These are phyloP conservation scores for Aspergillus sp. DNA, from an alignment of 2,329 filamentous ascomycete genomes.

Conservation along the genomic window DNA sequence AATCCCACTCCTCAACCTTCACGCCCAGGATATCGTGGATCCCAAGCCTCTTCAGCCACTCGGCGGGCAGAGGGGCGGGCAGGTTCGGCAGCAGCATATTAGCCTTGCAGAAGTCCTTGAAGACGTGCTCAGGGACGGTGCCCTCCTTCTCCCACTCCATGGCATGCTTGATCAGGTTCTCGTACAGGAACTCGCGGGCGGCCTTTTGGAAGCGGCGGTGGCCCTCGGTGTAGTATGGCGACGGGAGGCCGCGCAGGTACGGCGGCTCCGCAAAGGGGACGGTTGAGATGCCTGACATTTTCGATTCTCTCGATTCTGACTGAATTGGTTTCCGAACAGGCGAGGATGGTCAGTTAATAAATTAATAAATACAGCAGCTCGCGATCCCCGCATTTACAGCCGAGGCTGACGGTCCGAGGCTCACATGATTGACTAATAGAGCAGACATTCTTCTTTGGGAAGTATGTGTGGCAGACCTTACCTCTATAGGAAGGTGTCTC, in stretches of 20 bases:
- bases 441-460: too few species aligned
- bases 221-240: constrained; percentile 67
- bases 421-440: background rate
- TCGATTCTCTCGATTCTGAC: background rate
- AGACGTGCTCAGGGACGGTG: constrained; percentile 64
- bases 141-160: constrained; percentile 70
- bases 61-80: constrained; percentile 66
- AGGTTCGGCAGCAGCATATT: constrained; percentile 72
- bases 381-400: constrained; percentile 1
- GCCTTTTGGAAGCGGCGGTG: constrained; percentile 68
- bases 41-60: constrained; percentile 65
- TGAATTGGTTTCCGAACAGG: too few species aligned
- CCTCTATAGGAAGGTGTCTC: too few species aligned
- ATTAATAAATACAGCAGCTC: background rate
- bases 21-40: constrained; percentile 67
- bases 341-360: background rate
- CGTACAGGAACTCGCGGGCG: constrained; percentile 64
- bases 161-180: constrained; percentile 62
- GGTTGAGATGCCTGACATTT: constrained; percentile 8
- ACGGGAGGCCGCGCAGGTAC: constrained; percentile 68
- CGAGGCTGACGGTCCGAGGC: background rate
- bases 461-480: too few species aligned
- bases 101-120: constrained; percentile 61
- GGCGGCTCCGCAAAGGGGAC: constrained; percentile 73
- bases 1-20: constrained; percentile 72